Conservation (phyloP, 2,329 filamentous ascomycete species). For the Penicillium sp. region DNA sequence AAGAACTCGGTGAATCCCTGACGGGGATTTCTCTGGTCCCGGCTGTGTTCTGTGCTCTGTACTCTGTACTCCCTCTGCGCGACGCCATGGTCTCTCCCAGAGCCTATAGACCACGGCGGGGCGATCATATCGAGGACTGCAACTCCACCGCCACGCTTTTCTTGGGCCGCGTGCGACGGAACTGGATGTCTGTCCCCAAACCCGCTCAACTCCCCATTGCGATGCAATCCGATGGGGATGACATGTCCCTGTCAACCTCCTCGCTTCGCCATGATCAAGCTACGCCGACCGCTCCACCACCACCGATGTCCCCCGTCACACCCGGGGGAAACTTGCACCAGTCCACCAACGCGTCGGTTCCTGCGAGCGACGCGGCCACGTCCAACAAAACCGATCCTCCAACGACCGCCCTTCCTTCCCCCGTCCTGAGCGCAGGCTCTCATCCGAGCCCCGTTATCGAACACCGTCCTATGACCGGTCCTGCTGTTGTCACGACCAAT, state of each 20-base stretch:
- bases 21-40: too few relatives aligned
- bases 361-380: not conserved
- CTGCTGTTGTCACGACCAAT: not conserved
- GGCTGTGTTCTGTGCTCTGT: too few relatives aligned
- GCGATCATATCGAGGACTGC: conserved; percentile 26
- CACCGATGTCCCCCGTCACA: conserved; percentile 21
- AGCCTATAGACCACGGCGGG: conserved; percentile 9
- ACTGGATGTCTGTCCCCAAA: conserved; percentile 37
- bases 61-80: not conserved
- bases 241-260: not conserved
- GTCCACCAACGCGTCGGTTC: not conserved
- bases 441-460: conserved; percentile 26
- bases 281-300: not conserved
- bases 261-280: too few relatives aligned
- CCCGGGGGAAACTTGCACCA: conserved; percentile 12
- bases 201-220: not conserved
- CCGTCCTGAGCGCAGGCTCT: conserved; percentile 30
- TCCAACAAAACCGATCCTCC: conserved; percentile 11
- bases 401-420: conserved; percentile 27
- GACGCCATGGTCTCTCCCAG: conserved; percentile 10
- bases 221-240: too few relatives aligned
- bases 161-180: conserved; percentile 36
- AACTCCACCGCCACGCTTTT: conserved; percentile 44
- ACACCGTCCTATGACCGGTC: not conserved
- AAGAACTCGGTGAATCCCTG: too few relatives aligned